phyloP scores from a whole-genome alignment of 1,139 yeast species.

The Geotrichum citri-aurantii region DNA sequence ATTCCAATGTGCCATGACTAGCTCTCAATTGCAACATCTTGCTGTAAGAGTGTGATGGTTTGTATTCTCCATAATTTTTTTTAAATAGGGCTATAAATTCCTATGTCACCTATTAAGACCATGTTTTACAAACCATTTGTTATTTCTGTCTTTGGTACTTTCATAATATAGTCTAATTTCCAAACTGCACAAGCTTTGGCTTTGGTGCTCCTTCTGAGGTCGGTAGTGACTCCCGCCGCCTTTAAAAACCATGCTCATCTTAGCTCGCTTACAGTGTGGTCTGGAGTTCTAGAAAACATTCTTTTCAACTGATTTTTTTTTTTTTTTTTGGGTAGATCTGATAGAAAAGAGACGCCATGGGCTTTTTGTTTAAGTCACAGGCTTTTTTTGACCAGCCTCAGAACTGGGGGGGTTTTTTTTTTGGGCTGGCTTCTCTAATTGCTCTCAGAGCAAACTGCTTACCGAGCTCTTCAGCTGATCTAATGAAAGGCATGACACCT shows the following conservation, averaged over 20 bases:
- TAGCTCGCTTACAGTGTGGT: no score
- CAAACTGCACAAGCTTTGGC: background rate
- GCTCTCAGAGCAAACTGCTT: background rate
- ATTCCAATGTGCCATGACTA: constrained; percentile 16
- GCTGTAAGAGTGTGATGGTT: no score
- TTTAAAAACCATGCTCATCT: no score
- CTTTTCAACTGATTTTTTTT: no score
- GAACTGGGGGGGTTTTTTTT: no score
- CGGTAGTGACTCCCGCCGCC: no score
- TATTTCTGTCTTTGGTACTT: background rate
- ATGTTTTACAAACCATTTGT: background rate
- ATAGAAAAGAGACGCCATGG: background rate
- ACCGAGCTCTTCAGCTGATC: background rate
- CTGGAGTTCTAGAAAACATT: no score
- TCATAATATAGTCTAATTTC: background rate
- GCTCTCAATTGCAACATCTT: constrained; percentile 7
- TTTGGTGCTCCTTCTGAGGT: no score
- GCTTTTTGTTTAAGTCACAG: background rate
- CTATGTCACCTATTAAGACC: background rate
- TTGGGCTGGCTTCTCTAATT: background rate
- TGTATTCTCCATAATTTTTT: no score
- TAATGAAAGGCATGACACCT: background rate
- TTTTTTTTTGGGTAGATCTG: no score
- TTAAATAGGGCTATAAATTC: no score
- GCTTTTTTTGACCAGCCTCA: background rate